Conservation (phyloP, 805 yeast genomes). For the Zygosaccharomyces kombuchaensis region DNA sequence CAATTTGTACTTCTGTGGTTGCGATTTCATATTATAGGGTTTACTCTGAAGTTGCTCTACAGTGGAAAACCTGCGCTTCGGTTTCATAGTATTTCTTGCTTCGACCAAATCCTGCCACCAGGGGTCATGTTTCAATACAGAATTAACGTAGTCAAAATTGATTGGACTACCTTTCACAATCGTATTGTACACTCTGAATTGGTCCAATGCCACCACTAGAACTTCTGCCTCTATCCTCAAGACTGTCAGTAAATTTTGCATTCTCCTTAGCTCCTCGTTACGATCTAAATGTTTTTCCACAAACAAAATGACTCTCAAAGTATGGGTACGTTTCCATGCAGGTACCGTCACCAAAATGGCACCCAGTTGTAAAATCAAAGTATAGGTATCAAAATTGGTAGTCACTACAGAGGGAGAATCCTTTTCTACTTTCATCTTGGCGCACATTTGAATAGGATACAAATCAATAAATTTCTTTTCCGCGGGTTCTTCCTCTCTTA, state of each 20-base stretch:
- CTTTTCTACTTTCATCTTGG: constrained; percentile 45
- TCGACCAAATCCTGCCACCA: constrained; percentile 80
- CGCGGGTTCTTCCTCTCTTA: constrained; percentile 37
- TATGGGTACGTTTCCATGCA: constrained; percentile 78
- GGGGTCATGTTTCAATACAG: constrained; percentile 52
- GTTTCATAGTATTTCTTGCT: constrained; percentile 44
- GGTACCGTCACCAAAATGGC: constrained; percentile 91
- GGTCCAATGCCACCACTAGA: constrained; percentile 62
- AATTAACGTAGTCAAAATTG: constrained; percentile 45
- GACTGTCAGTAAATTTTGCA: constrained; percentile 60
- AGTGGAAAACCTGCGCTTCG: constrained; percentile 31
- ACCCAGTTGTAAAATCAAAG: constrained; percentile 88
- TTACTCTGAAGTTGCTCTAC: constrained; percentile 29
- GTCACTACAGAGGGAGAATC: constrained; percentile 49
- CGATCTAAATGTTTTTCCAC: constrained; percentile 75
- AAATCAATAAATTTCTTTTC: constrained; percentile 67
- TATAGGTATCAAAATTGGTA: constrained; percentile 93
- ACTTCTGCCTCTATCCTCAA: constrained; percentile 80
- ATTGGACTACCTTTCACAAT: constrained; percentile 64
- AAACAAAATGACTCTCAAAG: constrained; percentile 77
- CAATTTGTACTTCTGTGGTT: constrained; percentile 37
- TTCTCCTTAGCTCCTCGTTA: constrained; percentile 60
- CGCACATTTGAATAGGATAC: constrained; percentile 96
- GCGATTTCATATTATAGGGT: constrained; percentile 17
- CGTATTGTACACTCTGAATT: constrained; percentile 62